Evolutionary conservation across 495 filamentous ascomycete species (phyloP).

Genomic region (Lineolata rhizophorae): DNA sequence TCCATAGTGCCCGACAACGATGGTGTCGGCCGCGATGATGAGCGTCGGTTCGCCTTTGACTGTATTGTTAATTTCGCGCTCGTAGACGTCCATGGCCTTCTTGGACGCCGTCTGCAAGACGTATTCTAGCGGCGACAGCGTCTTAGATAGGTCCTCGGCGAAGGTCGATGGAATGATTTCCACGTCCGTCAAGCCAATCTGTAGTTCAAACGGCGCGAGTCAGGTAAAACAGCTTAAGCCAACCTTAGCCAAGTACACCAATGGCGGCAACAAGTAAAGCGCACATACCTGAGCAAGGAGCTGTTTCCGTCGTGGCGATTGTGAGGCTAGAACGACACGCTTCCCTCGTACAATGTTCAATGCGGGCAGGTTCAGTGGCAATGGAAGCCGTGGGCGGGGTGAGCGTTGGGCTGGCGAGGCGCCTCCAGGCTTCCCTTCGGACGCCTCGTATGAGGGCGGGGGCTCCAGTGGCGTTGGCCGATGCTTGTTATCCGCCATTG

Average conservation of each 20-base stretch:
- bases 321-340: conserved; percentile 70
- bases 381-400: conserved; percentile 33
- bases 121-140: conserved; percentile 69
- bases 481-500: too few species aligned
- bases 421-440: too few species aligned
- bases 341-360: conserved; percentile 46
- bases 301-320: conserved; percentile 62
- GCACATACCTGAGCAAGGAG: conserved; percentile 39
- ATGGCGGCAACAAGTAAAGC: not conserved
- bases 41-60: conserved; percentile 50
- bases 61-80: conserved; percentile 33
- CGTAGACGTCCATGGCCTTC: conserved; percentile 66
- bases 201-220: not conserved
- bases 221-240: not conserved
- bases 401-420: too few species aligned
- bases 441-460: too few species aligned
- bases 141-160: conserved; percentile 64
- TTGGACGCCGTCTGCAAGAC: conserved; percentile 66
- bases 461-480: too few species aligned
- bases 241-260: conserved; percentile 1
- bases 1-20: conserved; percentile 58
- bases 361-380: conserved; percentile 51
- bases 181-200: conserved; percentile 52
- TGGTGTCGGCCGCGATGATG: conserved; percentile 78
- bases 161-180: conserved; percentile 63